phyloP scores from a whole-genome alignment of 2,329 filamentous ascomycete genomes.

The Colletotrichum truncatum region DNA sequence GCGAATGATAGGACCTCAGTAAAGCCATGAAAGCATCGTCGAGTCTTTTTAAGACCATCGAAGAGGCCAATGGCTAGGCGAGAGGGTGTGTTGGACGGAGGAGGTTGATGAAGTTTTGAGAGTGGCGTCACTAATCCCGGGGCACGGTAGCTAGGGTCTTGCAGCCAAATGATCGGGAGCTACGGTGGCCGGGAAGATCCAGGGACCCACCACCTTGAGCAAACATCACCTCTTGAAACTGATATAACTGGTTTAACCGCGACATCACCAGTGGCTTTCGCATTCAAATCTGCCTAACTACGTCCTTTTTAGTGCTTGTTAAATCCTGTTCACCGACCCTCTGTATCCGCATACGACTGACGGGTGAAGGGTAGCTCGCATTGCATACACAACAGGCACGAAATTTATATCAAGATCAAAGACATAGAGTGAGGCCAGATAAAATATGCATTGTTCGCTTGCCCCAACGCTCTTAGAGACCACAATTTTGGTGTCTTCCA shows the following conservation, averaged over 20 bases:
- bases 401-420: neutral
- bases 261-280: no score
- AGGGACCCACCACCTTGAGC: conserved; percentile 1
- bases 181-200: neutral
- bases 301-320: no score
- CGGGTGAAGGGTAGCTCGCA: no score
- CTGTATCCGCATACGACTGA: no score
- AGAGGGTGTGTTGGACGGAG: neutral
- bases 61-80: neutral
- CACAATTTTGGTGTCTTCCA: neutral
- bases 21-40: conserved; percentile 26
- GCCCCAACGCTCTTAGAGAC: conserved; percentile 6
- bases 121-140: conserved; percentile 29
- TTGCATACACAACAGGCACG: no score
- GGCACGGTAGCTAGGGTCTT: neutral
- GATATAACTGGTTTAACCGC: no score
- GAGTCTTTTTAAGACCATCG: conserved; percentile 4
- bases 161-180: neutral
- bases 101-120: neutral
- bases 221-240: neutral
- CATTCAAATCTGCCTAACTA: no score
- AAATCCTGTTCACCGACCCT: no score
- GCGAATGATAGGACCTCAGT: conserved; percentile 24
- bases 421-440: neutral
- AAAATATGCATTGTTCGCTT: conserved; percentile 15